These are phyloP conservation scores for Trametes sp. DNA, from an alignment of 1,284 basidiomycete genomes.

Conservation along the genomic window DNA sequence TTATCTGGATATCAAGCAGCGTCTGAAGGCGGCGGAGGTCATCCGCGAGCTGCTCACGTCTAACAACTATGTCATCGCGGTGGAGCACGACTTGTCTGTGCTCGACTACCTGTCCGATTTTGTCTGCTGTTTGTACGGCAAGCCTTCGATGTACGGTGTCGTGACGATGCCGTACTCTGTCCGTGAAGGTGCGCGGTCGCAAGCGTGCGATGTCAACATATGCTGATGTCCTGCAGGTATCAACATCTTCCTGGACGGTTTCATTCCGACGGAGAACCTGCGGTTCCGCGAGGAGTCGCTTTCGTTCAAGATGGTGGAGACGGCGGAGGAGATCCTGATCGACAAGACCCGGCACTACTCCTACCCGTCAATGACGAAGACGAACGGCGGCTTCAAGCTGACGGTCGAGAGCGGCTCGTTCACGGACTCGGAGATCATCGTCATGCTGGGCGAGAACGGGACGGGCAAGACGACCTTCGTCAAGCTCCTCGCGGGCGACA, in stretches of 20 bases:
- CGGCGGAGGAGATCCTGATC: constrained; percentile 84
- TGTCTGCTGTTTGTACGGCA: constrained; percentile 96
- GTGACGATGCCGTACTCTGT: constrained; percentile 98
- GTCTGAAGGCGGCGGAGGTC: constrained; percentile 94
- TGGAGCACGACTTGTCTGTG: constrained; percentile 97
- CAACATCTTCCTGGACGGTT: constrained; percentile 98
- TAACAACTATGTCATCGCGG: constrained; percentile 91
- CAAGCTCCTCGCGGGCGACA: constrained; percentile 88
- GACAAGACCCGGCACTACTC: constrained; percentile 88
- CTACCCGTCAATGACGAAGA: constrained; percentile 96
- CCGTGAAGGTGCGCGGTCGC: constrained; percentile 78
- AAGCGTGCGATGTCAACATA: background rate
- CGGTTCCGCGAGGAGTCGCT: constrained; percentile 95
- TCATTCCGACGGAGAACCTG: constrained; percentile 97
- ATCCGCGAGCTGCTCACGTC: constrained; percentile 87
- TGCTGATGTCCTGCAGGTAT: constrained; percentile 65
- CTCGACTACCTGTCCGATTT: constrained; percentile 98
- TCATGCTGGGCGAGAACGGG: constrained; percentile 97
- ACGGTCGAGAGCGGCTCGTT: constrained; percentile 88
- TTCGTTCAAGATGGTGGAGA: constrained; percentile 96
- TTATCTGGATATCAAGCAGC: constrained; percentile 95
- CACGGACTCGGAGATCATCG: constrained; percentile 97
- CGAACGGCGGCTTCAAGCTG: constrained; percentile 92
- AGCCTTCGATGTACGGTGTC: constrained; percentile 96
- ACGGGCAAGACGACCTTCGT: constrained; percentile 98